Evolutionary conservation across 164 flowering plant genomes (phyloP).

Genomic region (Sedum album): DNA sequence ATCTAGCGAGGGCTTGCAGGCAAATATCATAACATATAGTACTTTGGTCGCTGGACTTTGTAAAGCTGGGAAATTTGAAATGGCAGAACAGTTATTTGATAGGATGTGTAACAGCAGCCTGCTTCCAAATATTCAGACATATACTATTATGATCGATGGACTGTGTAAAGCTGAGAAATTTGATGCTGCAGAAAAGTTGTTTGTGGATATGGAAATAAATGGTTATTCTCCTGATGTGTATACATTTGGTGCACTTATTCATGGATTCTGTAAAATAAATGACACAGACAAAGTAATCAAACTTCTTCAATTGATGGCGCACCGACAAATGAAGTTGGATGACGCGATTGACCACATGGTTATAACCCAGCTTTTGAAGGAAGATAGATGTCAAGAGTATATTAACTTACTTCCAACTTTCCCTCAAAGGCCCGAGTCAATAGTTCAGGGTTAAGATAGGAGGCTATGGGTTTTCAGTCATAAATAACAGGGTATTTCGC

Average conservation of each 20-base stretch:
- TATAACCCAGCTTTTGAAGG: background rate
- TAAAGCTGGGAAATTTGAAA: slow-evolving; percentile 24
- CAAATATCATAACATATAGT: slow-evolving; percentile 31
- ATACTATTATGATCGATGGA: too few species aligned
- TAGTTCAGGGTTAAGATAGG: too few species aligned
- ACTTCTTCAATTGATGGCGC: background rate
- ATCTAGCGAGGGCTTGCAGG: slow-evolving; percentile 22
- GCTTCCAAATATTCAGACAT: too few species aligned
- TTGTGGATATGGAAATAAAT: slow-evolving; percentile 10
- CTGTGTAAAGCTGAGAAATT: background rate
- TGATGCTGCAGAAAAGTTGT: slow-evolving; percentile 28
- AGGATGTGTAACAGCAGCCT: too few species aligned
- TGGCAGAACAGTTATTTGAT: background rate
- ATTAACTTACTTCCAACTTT: background rate
- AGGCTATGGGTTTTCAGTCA: too few species aligned
- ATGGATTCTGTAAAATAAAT: background rate
- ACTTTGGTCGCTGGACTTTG: slow-evolving; percentile 40
- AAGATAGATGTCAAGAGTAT: background rate
- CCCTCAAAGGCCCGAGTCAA: slow-evolving; percentile 3
- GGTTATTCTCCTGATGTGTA: background rate
- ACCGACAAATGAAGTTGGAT: background rate
- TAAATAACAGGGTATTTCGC: too few species aligned
- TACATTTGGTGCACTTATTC: background rate
- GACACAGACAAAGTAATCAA: background rate
- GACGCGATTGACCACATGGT: background rate